Percentiles rank a stretch among this genome's conserved stretches.
These are phyloP conservation scores for Macadamia integrifolia DNA, from an alignment of 164 flowering plant species.

Conservation along the genomic window DNA sequence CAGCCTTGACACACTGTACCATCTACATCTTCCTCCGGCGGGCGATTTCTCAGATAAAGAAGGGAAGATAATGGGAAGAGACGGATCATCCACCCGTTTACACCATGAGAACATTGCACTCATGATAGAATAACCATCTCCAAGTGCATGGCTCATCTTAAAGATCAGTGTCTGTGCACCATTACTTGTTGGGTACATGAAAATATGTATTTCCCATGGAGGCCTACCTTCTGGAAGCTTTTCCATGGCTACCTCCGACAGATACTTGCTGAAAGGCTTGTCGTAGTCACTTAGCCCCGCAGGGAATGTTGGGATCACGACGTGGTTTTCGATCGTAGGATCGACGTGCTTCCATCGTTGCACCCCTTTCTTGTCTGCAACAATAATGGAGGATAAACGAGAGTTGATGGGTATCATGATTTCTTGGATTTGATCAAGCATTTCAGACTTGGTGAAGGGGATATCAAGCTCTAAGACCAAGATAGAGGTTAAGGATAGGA, in stretches of 20 bases:
- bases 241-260: not conserved
- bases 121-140: not conserved
- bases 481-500: not conserved
- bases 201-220: not conserved
- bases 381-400: not conserved
- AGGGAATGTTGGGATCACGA: not conserved
- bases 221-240: not conserved
- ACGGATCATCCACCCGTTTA: not conserved
- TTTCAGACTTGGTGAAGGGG: not conserved
- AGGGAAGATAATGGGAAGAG: not conserved
- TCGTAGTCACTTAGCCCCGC: not conserved
- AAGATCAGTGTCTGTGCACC: not conserved
- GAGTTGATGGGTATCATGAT: not conserved
- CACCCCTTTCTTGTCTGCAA: not conserved
- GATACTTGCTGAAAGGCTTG: not conserved
- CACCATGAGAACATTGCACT: not conserved
- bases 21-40: not conserved
- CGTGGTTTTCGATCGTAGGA: not conserved
- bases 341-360: not conserved
- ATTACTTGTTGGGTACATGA: not conserved
- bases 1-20: not conserved
- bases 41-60: not conserved
- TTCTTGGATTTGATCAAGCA: not conserved
- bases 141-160: not conserved
- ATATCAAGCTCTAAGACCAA: not conserved